phyloP scores from a whole-genome alignment of 75 land plant genomes.

The Chamaecyparis obtusa region DNA sequence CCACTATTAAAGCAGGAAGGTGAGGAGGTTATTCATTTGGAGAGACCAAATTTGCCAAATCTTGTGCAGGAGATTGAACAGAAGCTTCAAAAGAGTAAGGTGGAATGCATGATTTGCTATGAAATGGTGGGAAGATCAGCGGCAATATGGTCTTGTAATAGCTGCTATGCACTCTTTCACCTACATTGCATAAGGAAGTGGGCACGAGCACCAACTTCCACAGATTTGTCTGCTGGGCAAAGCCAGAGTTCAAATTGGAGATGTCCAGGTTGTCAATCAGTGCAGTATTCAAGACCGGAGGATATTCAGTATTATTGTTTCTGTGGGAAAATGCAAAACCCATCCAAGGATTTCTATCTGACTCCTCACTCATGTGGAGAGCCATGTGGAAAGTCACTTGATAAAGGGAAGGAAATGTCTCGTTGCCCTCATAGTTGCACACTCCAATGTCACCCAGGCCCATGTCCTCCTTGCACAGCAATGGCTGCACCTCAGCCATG shows the following conservation, averaged over 20 bases:
- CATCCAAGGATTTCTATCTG: slow-evolving; percentile 77
- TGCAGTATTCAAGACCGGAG: slow-evolving; percentile 50
- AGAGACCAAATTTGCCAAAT: slow-evolving; percentile 49
- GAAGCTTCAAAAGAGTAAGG: slow-evolving; percentile 65
- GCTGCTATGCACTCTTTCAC: slow-evolving; percentile 92
- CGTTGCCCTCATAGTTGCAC: slow-evolving; percentile 87
- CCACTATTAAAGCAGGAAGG: slow-evolving; percentile 3
- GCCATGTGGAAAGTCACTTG: slow-evolving; percentile 80
- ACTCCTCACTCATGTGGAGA: slow-evolving; percentile 99
- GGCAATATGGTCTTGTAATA: slow-evolving; percentile 87
- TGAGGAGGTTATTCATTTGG: background rate
- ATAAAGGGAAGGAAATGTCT: slow-evolving; percentile 30
- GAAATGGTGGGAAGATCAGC: slow-evolving; percentile 77
- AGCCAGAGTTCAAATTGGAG: slow-evolving; percentile 73
- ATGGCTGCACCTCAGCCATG: slow-evolving; percentile 76
- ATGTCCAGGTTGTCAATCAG: slow-evolving; percentile 95
- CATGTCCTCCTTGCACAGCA: slow-evolving; percentile 95
- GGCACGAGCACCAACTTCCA: slow-evolving; percentile 87
- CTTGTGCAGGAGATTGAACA: slow-evolving; percentile 92
- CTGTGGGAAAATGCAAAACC: slow-evolving; percentile 79
- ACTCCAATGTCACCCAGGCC: slow-evolving; percentile 97
- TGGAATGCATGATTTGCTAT: slow-evolving; percentile 99
- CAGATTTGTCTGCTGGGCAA: slow-evolving; percentile 48
- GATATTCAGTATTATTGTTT: slow-evolving; percentile 84
- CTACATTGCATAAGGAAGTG: slow-evolving; percentile 81